Conservation (phyloP, 2,329 filamentous ascomycete species). For the Acrodontium crateriforme region DNA sequence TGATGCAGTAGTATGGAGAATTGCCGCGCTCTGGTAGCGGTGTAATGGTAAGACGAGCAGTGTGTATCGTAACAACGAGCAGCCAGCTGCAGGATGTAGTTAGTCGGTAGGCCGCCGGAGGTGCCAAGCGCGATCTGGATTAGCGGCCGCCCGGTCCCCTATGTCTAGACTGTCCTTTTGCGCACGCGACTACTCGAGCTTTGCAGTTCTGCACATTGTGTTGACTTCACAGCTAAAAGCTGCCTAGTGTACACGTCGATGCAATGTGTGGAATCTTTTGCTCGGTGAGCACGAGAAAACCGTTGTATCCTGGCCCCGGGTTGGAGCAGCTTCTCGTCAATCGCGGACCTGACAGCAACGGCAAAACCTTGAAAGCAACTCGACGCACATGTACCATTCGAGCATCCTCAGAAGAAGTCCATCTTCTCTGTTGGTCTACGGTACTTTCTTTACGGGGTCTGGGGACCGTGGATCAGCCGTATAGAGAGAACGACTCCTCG, state of each 20-base stretch:
- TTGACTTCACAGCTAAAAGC: no score
- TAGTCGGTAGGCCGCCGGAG: no score
- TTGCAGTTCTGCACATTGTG: no score
- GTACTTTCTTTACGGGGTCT: constrained; percentile 82
- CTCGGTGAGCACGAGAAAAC: constrained; percentile 14
- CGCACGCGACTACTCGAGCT: no score
- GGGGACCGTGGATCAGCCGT: constrained; percentile 57
- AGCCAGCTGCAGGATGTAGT: no score
- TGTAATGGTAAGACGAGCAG: background rate
- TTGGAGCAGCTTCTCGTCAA: constrained; percentile 13
- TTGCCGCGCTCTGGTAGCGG: background rate
- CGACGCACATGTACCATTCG: constrained; percentile 2
- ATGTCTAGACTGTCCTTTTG: no score
- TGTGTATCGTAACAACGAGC: background rate
- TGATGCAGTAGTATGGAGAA: background rate
- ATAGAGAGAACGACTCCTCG: constrained; percentile 41
- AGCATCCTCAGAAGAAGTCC: constrained; percentile 13
- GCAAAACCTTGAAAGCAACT: constrained; percentile 1
- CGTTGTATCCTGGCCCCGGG: constrained; percentile 9
- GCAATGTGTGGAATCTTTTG: constrained; percentile 26
- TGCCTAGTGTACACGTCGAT: no score
- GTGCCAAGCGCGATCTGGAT: no score
- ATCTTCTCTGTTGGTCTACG: constrained; percentile 60
- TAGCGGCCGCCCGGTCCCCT: no score
- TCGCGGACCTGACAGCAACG: constrained; percentile 18